Evolutionary conservation across 2,329 filamentous ascomycete genomes (phyloP).

Genomic region (Colletotrichum lentis): DNA sequence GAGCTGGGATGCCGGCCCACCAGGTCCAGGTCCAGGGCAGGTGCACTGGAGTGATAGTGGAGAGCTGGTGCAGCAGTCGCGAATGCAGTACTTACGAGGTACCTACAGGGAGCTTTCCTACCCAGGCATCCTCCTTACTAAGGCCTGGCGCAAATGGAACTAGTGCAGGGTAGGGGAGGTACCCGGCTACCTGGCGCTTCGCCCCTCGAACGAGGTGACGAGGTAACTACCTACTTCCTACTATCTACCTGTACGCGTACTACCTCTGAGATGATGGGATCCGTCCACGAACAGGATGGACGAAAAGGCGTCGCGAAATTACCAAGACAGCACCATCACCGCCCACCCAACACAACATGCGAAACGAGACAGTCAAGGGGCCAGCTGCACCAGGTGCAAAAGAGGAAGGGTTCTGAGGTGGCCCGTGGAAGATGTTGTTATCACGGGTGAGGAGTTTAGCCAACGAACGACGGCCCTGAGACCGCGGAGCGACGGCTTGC

Average conservation of each 20-base stretch:
- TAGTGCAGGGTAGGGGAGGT: not conserved
- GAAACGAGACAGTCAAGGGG: constrained; percentile 1
- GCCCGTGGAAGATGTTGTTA: not conserved
- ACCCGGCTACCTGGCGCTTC: not conserved
- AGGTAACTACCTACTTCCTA: not conserved
- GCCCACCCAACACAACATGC: not conserved
- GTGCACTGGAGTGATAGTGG: constrained; percentile 25
- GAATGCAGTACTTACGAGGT: constrained; percentile 21
- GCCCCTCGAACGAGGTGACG: not conserved
- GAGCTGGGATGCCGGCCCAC: constrained; percentile 35
- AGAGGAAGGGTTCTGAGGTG: not conserved
- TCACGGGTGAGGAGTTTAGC: not conserved
- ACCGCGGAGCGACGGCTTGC: not conserved
- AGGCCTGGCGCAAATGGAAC: constrained; percentile 7
- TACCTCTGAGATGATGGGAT: constrained; percentile 5
- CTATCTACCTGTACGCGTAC: no score
- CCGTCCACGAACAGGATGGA: constrained; percentile 17
- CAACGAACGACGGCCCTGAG: not conserved
- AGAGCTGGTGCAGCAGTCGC: constrained; percentile 16
- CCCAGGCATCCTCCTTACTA: constrained; percentile 3
- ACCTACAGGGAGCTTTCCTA: not conserved
- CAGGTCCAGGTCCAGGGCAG: constrained; percentile 29
- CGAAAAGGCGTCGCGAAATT: constrained; percentile 28
- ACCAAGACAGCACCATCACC: constrained; percentile 23
- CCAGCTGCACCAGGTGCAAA: not conserved